Base-by-base conservation (phyloP, 1,139 yeast species). In the Pneumocystis canis region DNA sequence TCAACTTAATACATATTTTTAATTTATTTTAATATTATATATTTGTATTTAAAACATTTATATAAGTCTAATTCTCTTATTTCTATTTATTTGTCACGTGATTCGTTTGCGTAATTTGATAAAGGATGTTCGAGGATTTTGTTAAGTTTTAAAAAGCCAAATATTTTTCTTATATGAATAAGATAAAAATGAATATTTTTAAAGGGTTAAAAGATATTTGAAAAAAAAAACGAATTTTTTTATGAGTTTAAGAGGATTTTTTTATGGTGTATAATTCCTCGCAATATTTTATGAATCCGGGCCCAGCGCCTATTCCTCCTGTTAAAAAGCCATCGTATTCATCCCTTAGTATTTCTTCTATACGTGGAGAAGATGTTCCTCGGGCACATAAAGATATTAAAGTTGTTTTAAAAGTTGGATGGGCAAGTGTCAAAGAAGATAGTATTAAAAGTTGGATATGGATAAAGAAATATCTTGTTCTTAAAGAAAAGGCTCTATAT, bases 391-490 rank as follows among this genome's bases (percentile, higher is more conserved):
- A 62, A 32, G 65, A 60, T 28, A 57, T 59, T 14, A 61, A 62
- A 2, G 33, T 59, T 3, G 58, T 66, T 40, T 67, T 71, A 60
- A 73, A 72, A 64, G 78, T 78, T 63, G 97, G 97, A 0, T 90
- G 96, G 95, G 90, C 88, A 32, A 87, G 88, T 63, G 84, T 89
- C 63, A 89, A 89, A 73, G 97, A 90, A 70, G 97, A 90, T 69
- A 75, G 77, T 61, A 74, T 87, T 47, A 81, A 88, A 67, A 82
- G 89, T 16, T 89, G 90, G 73, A 78, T 95, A 69, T 92, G 97
- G 97, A 89, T 90, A 66, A 89, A 89, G 72, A 81, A 95, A 69
- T 90, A 79, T 72, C 78, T 90, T 76, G 84, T 87, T 14, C 77
- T 92, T 62, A 82, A 82, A 69, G 96, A 89, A 68, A 80, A 85